Evolutionary conservation across 176 grass and related monocot genomes (phyloP), one percentile per base, ranked within the genome.

Genomic region (Triticum dicoccoides): DNA sequence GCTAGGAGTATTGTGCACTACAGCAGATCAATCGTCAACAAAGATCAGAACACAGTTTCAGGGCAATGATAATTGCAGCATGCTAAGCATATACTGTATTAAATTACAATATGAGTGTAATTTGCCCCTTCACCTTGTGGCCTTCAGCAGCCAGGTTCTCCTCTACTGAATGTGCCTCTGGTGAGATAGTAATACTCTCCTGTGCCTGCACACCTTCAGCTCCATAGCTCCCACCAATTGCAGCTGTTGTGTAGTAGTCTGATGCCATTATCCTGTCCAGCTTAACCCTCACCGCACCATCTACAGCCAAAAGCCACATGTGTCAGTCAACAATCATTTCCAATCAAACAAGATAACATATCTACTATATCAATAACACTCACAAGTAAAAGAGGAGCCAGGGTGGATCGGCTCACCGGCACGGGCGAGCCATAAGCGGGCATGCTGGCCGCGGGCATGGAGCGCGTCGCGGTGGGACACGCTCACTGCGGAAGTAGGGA

Each of bases 381-480:
- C 33, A 34, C 33, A 34, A 34, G 33, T 34, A 38, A 94, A 11
- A 62, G 65, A 8, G 2, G 84, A 78, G 2, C 83, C 88, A 14
- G 33, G 94, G 67, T 90, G 75, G 81, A 98, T 92, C 21, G 82
- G 84, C 80, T 91, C 84, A 65, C 96, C 87, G 0, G 94, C 87
- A 1, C 86, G 86, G 23, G 44, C 15, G 52, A 98, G 78, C 97
- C 97, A 98, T 15, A 86, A 82, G 27, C 79, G 80, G 32, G 94
- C 94, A 37, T 96, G 97, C 4, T 80, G 76, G 38, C 90, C 69
- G 75, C 97, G 96, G 0, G 82, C 90, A 61, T 94, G 84, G 49
- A 98, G 93, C 0, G 97, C 97, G 7, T 95, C 89, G 30, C 86
- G 80, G 44, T 98, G 97, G 97, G 37, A 96, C 62, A 98, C 85